Evolutionary conservation across 148 eudicot genomes (phyloP).

Genomic region (Nepenthes mirabilis): DNA sequence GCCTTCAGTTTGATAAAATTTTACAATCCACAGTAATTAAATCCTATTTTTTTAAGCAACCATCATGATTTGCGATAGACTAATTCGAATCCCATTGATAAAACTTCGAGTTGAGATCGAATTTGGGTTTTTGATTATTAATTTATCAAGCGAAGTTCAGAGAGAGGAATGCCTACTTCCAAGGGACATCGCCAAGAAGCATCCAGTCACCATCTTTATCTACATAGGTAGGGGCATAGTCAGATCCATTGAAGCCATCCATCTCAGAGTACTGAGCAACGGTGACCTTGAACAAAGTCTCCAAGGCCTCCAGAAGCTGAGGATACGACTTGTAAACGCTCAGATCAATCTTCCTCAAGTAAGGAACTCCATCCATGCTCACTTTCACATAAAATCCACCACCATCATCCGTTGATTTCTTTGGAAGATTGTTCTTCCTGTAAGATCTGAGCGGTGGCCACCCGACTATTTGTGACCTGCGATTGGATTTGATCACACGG

Average conservation of each 20-base stretch:
- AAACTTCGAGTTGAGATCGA: too few relatives aligned
- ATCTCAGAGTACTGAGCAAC: conserved; percentile 19
- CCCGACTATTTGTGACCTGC: conserved; percentile 33
- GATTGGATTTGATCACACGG: not conserved
- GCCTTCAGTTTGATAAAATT: too few relatives aligned
- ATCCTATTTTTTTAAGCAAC: too few relatives aligned
- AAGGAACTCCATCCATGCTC: conserved; percentile 49
- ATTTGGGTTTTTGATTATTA: too few relatives aligned
- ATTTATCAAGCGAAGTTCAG: too few relatives aligned
- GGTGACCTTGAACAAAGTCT: conserved; percentile 34
- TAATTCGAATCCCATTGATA: too few relatives aligned
- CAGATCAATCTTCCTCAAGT: conserved; percentile 35
- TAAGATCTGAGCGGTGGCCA: conserved; percentile 38
- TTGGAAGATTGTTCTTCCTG: conserved; percentile 22
- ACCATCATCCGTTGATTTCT: conserved; percentile 5
- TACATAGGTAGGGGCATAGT: conserved; percentile 24
- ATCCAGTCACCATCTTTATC: conserved; percentile 50
- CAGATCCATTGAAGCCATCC: conserved; percentile 28
- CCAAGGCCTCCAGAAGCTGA: conserved; percentile 25
- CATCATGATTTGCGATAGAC: too few relatives aligned
- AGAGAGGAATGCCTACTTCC: conserved; percentile 23
- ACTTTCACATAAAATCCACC: conserved; percentile 26
- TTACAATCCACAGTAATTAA: too few relatives aligned
- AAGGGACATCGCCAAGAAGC: conserved; percentile 81
- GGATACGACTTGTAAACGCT: conserved; percentile 22